These are phyloP conservation scores for Pythium sukuiense DNA, from an alignment of 352 stramenopile species.

Conservation along the genomic window DNA sequence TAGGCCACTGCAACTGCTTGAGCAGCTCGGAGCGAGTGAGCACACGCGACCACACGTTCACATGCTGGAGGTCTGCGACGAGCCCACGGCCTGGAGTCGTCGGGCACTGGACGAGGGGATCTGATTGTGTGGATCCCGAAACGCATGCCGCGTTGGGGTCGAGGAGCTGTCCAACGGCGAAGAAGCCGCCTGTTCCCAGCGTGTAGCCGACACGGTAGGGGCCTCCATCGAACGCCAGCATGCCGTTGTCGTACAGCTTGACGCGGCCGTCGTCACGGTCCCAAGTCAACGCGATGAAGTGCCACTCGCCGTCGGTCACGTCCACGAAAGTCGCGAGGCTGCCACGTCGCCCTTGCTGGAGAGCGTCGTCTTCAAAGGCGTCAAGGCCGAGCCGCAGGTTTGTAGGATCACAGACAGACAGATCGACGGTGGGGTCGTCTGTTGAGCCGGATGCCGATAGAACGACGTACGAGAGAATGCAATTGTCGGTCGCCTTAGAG, in stretches of 20 bases:
- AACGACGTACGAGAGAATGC: slow-evolving; percentile 49
- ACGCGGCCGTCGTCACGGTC: slow-evolving; percentile 53
- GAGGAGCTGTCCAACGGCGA: slow-evolving; percentile 52
- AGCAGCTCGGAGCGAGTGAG: slow-evolving; percentile 49
- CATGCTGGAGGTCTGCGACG: slow-evolving; percentile 50
- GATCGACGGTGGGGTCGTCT: slow-evolving; percentile 23
- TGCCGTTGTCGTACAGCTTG: slow-evolving; percentile 62
- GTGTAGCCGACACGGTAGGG: slow-evolving; percentile 45
- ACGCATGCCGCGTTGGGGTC: slow-evolving; percentile 20
- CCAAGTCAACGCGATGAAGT: slow-evolving; percentile 66
- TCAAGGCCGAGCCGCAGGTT: slow-evolving; percentile 59
- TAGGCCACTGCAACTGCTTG: slow-evolving; percentile 54
- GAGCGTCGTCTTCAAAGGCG: slow-evolving; percentile 21
- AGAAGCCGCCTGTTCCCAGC: slow-evolving; percentile 33
- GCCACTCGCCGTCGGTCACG: slow-evolving; percentile 65
- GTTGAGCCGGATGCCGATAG: slow-evolving; percentile 2
- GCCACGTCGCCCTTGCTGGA: slow-evolving; percentile 2
- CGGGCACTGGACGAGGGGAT: slow-evolving; percentile 27
- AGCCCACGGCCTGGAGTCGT: slow-evolving; percentile 33
- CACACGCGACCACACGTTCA: slow-evolving; percentile 58
- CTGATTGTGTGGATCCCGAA: not conserved
- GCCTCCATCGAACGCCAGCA: slow-evolving; percentile 65
- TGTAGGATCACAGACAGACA: slow-evolving; percentile 62
- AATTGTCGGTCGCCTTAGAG: slow-evolving; percentile 30
- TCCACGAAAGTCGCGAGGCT: slow-evolving; percentile 58